Evolutionary conservation across 116 monocot genomes (phyloP), one percentile per base, ranked within the genome.

Genomic region (Iris pallida): DNA sequence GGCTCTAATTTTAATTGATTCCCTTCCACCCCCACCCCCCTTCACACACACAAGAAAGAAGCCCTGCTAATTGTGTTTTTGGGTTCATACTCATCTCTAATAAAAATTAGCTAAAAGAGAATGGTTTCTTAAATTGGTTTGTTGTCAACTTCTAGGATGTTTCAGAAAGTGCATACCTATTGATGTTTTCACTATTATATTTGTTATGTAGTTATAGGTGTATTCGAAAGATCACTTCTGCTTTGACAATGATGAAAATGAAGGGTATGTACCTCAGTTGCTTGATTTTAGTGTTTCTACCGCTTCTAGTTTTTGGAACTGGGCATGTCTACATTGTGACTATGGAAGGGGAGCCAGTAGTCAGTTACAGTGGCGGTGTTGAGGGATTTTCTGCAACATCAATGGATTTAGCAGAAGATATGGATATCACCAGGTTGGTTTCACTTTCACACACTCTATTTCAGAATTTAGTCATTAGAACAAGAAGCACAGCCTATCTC

Each of bases 321-420:
- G 85, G 81, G 6, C 92, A 92, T 74, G 81, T 96, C 62, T 96
- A 92, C 68, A 86, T 96, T 63, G 92, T 89, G 16, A 86, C 82
- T 14, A 72, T 92, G 65, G 85, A 92, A 79, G 96, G 96, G 57
- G 96, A 96, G 30, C 92, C 96, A 55, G 89, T 89, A 40, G 89
- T 92, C 45, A 96, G 73, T 55, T 96, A 96, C 66, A 73, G 57
- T 45, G 96, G 92, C 19, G 86, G 83, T 20, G 47, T 96, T 60
- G 87, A 89, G 42, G 96, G 96, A 16, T 85, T 89, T 65, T 67
- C 84, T 77, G 86, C 96, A 61, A 96, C 96, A 17, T 74, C 92
- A n/a, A 55, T 72, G 8, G 86, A 89, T 73, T 59, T 78, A 61
- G 70, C 53, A 14, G 87, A 86, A 18, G 79, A 92, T n/a, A 83